Evolutionary conservation across 2,329 filamentous ascomycete species (phyloP).

Genomic region (Orbilia oligospora): DNA sequence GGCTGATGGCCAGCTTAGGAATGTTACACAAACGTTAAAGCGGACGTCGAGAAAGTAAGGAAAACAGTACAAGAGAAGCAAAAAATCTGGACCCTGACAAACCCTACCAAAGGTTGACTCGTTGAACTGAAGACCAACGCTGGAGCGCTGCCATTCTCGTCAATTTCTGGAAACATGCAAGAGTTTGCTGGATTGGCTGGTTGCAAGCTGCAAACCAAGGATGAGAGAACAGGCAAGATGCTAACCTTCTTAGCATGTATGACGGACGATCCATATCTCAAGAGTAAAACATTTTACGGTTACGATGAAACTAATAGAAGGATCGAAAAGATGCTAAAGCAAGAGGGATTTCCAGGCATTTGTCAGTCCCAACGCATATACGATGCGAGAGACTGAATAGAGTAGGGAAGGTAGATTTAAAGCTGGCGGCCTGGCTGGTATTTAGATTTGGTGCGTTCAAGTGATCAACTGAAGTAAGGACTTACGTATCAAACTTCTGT

Average conservation of each 20-base stretch:
- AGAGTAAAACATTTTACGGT: slow-evolving; percentile 6
- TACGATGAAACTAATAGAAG: background rate
- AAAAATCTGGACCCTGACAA: slow-evolving; percentile 3
- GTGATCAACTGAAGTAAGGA: too few species aligned
- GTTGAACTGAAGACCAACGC: background rate
- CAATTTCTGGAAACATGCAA: slow-evolving; percentile 4
- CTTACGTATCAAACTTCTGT: too few species aligned
- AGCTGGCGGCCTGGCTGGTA: too few species aligned
- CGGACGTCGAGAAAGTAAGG: background rate
- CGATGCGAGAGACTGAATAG: background rate
- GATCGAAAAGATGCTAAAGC: background rate
- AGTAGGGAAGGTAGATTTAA: background rate
- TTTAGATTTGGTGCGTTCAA: too few species aligned
- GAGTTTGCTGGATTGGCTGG: slow-evolving; percentile 1
- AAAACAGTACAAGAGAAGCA: background rate
- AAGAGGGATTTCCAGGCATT: background rate
- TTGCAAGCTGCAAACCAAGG: slow-evolving; percentile 5
- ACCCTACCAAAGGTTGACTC: background rate
- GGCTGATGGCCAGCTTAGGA: background rate
- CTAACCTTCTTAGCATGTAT: slow-evolving; percentile 22
- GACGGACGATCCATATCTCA: slow-evolving; percentile 11
- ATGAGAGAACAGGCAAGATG: slow-evolving; percentile 13
- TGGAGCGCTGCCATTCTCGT: background rate
- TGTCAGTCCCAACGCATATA: background rate
- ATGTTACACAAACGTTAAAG: background rate